Percentiles rank a stretch among this genome's conserved stretches.
phyloP scores from a whole-genome alignment of 23 red algal genomes.

The Gracilariopsis chorda region DNA sequence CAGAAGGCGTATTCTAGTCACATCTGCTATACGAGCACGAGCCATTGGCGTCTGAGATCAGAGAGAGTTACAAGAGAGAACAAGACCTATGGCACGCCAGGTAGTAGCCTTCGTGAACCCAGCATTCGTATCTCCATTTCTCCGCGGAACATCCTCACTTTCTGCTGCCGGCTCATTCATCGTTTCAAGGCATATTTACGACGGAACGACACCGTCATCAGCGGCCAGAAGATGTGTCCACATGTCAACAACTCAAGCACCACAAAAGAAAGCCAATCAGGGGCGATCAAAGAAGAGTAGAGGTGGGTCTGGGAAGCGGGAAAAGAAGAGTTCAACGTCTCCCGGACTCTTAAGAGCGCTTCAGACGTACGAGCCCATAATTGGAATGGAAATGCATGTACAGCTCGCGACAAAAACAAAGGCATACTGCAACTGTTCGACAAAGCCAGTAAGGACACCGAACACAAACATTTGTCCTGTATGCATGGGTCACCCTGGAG shows the following conservation, averaged over 20 bases:
- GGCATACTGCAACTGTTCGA: constrained; percentile 87
- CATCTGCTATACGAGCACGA: too few species aligned
- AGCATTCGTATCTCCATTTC: neutral
- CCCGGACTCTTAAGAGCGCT: constrained; percentile 62
- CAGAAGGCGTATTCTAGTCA: too few species aligned
- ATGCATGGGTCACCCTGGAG: constrained; percentile 90
- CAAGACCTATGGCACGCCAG: neutral
- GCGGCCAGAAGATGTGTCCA: neutral
- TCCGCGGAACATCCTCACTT: neutral
- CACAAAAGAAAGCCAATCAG: neutral
- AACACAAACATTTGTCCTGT: constrained; percentile 92
- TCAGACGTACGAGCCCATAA: constrained; percentile 83
- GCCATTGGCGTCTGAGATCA: too few species aligned
- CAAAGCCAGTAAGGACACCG: constrained; percentile 42
- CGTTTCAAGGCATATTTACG: neutral
- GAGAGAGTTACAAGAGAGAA: too few species aligned
- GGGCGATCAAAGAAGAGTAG: constrained; percentile 15
- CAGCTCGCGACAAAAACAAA: constrained; percentile 88
- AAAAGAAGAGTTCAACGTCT: constrained; percentile 62
- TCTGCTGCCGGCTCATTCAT: neutral
- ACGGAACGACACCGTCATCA: neutral
- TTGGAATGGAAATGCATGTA: constrained; percentile 95
- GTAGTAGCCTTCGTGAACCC: neutral
- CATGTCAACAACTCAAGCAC: neutral
- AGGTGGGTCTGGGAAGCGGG: constrained; percentile 29